phyloP scores from a whole-genome alignment of 176 grass and related monocot genomes.

The Ananas comosus region DNA sequence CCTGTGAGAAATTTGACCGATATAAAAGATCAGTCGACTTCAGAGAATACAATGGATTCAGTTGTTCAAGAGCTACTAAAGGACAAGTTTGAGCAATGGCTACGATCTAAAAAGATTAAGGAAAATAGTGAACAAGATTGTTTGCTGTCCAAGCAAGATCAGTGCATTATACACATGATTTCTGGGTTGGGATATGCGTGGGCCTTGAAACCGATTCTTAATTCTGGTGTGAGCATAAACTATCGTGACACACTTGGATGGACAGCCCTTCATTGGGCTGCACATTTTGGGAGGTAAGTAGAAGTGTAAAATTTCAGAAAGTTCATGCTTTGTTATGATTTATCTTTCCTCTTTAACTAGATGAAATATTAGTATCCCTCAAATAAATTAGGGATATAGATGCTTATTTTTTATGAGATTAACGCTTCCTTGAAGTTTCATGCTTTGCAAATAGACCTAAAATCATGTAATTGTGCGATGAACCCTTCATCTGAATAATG shows the following conservation, averaged over 20 bases:
- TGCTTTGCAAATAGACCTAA: no score
- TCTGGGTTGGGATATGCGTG: constrained; percentile 68
- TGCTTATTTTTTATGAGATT: background rate
- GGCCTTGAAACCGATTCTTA: constrained; percentile 53
- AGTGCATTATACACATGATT: constrained; percentile 66
- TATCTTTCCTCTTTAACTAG: background rate
- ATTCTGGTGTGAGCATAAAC: constrained; percentile 65
- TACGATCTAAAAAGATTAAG: constrained; percentile 46
- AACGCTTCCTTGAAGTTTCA: no score
- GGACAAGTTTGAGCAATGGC: constrained; percentile 48
- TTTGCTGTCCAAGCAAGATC: constrained; percentile 52
- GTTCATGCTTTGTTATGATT: background rate
- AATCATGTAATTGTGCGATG: no score
- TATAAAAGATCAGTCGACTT: constrained; percentile 21
- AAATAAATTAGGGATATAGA: background rate
- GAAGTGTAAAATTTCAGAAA: background rate
- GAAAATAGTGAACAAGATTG: constrained; percentile 24
- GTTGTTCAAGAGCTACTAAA: constrained; percentile 67
- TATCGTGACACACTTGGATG: constrained; percentile 83
- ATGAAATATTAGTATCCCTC: background rate
- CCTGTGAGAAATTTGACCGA: constrained; percentile 22
- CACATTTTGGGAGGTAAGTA: constrained; percentile 71
- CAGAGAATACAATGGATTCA: constrained; percentile 23
- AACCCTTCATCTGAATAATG: no score
- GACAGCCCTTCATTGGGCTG: constrained; percentile 93